Conservation (phyloP, 768 basidiomycete species). For the Cystofilobasidium ferigula region DNA sequence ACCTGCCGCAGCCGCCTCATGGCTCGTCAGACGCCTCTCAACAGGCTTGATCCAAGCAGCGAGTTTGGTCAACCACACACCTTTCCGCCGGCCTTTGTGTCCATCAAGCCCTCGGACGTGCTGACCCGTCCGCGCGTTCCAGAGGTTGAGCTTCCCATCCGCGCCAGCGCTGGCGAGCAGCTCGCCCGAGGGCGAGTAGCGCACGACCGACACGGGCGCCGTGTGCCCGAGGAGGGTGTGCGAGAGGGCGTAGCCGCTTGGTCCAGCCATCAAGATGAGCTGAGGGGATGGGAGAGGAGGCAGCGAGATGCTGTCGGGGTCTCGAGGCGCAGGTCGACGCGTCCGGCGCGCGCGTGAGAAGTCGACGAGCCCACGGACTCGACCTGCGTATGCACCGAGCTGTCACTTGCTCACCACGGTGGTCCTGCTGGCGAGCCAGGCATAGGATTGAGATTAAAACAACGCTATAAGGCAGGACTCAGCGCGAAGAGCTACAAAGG, state of each 20-base stretch:
- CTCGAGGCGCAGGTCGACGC: no score
- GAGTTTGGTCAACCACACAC: slow-evolving; percentile 28
- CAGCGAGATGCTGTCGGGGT: no score
- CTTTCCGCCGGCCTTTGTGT: slow-evolving; percentile 28
- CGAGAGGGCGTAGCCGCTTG: background rate
- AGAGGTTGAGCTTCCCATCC: slow-evolving; percentile 9
- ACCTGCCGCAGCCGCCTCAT: slow-evolving; percentile 44
- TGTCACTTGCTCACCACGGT: background rate
- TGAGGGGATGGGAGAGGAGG: background rate
- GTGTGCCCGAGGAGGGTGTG: slow-evolving; percentile 53
- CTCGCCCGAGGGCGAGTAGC: slow-evolving; percentile 76
- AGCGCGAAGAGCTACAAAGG: no score
- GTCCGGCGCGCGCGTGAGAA: no score
- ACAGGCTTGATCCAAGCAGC: slow-evolving; percentile 48
- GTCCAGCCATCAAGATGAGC: background rate
- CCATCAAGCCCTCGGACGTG: slow-evolving; percentile 38
- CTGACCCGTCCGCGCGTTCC: slow-evolving; percentile 36
- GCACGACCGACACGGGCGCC: slow-evolving; percentile 67
- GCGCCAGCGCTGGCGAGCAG: slow-evolving; percentile 47
- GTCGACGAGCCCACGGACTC: no score
- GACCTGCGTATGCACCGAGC: no score
- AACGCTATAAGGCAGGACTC: no score
- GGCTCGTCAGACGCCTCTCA: slow-evolving; percentile 40
- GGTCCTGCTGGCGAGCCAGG: background rate
- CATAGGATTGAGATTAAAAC: no score